phyloP scores from a whole-genome alignment of 2,329 filamentous ascomycete species.

The Parastagonospora avenae region DNA sequence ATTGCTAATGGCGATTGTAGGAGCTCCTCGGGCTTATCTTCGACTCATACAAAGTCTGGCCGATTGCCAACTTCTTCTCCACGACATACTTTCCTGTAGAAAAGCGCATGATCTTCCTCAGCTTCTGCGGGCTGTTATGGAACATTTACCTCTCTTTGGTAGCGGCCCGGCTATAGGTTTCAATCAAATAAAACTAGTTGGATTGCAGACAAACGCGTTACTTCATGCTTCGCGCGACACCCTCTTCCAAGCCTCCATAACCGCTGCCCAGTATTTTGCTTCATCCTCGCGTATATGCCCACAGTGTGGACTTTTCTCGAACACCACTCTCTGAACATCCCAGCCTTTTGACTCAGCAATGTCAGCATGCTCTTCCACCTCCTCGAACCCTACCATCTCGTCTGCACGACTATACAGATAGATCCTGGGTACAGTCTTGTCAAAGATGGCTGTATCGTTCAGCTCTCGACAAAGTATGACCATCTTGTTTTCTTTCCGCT shows the following conservation, averaged over 20 bases:
- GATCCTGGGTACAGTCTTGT: constrained; percentile 51
- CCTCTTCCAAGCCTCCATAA: constrained; percentile 40
- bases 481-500: constrained; percentile 32
- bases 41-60: constrained; percentile 77
- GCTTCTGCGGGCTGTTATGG: constrained; percentile 74
- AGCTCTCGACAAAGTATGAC: constrained; percentile 34
- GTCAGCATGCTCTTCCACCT: constrained; percentile 61
- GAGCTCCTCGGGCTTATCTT: constrained; percentile 43
- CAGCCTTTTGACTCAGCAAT: constrained; percentile 57
- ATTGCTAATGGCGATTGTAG: constrained; percentile 13
- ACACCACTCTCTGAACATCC: constrained; percentile 56
- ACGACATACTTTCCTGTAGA: constrained; percentile 74
- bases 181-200: no score
- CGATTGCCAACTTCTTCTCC: constrained; percentile 71
- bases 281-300: constrained; percentile 64
- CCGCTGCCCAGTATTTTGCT: constrained; percentile 61
- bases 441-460: constrained; percentile 35
- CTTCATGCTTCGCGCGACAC: neutral
- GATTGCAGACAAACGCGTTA: neutral
- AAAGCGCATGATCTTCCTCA: constrained; percentile 71
- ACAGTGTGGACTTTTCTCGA: constrained; percentile 65
- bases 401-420: constrained; percentile 66
- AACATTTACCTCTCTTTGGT: constrained; percentile 75
- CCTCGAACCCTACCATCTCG: constrained; percentile 60
- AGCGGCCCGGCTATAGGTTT: constrained; percentile 40